Evolutionary conservation across 495 filamentous ascomycete genomes (phyloP).

Genomic region (Darksidea phi): DNA sequence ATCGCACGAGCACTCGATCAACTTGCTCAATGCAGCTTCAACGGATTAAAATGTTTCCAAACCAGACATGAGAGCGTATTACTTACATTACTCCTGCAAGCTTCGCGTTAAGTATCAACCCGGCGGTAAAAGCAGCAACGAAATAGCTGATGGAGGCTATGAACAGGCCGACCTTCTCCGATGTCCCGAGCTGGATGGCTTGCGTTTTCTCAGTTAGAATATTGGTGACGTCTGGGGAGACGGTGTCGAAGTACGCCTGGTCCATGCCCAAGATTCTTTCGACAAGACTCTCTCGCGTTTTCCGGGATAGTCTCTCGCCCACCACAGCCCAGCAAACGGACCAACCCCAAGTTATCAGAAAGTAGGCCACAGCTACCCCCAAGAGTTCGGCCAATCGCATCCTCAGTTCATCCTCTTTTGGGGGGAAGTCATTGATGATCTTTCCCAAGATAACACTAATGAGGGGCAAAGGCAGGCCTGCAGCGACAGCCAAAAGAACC

Average conservation of each 20-base stretch:
- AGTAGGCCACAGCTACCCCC: conserved; percentile 44
- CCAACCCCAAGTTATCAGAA: conserved; percentile 45
- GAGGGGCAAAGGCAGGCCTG: conserved; percentile 45
- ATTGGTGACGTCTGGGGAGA: conserved; percentile 38
- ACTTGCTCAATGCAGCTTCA: too few species aligned
- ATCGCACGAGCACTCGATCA: too few species aligned
- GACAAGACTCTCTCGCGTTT: conserved; percentile 39
- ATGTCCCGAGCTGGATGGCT: conserved; percentile 48
- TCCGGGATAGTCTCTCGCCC: conserved; percentile 43
- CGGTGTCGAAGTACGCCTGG: conserved; percentile 42
- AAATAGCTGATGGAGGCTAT: conserved; percentile 52
- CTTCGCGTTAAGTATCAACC: conserved; percentile 51
- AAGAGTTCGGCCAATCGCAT: conserved; percentile 41
- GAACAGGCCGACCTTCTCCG: conserved; percentile 53
- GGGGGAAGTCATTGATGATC: conserved; percentile 48
- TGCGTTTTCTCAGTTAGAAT: conserved; percentile 46
- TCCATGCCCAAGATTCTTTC: conserved; percentile 43
- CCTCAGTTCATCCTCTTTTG: conserved; percentile 40
- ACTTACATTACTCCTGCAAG: conserved; percentile 44
- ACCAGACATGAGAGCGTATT: too few species aligned
- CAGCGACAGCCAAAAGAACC: conserved; percentile 43
- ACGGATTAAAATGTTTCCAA: too few species aligned
- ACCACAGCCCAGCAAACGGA: conserved; percentile 42
- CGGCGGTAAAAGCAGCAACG: conserved; percentile 53
- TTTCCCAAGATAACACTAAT: conserved; percentile 50